A percentile compares a stretch with the other conserved stretches of the same genome.
Conservation (phyloP, 2,329 filamentous ascomycete genomes). For the Grosmannia serpens region DNA sequence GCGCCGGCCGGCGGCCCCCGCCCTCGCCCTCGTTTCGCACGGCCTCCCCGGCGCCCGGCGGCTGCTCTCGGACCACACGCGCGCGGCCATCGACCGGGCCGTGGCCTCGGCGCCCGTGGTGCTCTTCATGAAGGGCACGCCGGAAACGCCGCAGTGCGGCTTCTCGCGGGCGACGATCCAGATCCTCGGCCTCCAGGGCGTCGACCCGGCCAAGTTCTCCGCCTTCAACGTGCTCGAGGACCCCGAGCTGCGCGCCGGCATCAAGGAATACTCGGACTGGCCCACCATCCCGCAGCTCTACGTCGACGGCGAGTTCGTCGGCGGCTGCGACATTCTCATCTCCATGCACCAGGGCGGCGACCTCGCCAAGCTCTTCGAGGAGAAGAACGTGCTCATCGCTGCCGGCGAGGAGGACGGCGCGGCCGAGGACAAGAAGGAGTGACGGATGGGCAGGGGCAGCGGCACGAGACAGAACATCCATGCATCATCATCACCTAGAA, state of each 20-base stretch:
- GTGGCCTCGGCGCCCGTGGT: constrained; percentile 83
- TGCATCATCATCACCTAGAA: neutral
- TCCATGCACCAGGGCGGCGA: constrained; percentile 96
- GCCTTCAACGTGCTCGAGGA: constrained; percentile 97
- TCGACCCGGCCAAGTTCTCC: constrained; percentile 92
- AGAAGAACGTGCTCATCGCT: constrained; percentile 73
- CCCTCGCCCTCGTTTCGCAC: neutral
- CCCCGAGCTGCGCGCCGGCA: constrained; percentile 71
- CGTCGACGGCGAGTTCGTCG: constrained; percentile 88
- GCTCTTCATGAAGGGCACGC: constrained; percentile 87
- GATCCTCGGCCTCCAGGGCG: constrained; percentile 86
- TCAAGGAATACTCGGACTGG: constrained; percentile 99
- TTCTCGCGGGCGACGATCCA: constrained; percentile 94
- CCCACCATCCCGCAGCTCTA: constrained; percentile 97
- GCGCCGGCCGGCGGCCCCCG: neutral
- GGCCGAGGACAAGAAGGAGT: constrained; percentile 22
- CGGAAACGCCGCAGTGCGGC: constrained; percentile 69
- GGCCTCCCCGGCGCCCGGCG: neutral
- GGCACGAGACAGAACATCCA: neutral
- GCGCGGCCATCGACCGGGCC: constrained; percentile 78
- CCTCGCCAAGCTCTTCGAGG: constrained; percentile 79
- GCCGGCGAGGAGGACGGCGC: constrained; percentile 32
- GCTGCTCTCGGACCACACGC: constrained; percentile 63
- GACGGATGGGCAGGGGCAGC: neutral
- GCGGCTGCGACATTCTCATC: constrained; percentile 94